Conservation (phyloP, 2,329 filamentous ascomycete genomes). For the Fusarium proliferatum region DNA sequence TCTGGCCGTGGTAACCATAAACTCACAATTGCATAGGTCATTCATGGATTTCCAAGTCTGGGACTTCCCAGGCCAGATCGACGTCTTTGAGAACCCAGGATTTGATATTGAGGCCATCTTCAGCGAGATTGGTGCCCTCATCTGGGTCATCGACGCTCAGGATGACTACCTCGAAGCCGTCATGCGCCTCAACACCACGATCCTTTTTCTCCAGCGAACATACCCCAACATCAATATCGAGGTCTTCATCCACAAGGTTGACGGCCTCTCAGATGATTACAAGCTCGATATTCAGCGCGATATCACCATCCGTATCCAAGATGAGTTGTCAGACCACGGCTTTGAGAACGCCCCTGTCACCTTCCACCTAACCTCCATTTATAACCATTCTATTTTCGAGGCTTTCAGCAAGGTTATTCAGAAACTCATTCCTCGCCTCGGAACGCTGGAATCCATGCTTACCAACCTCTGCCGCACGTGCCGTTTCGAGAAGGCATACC, state of each 20-base stretch:
- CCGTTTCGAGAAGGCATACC: constrained; percentile 96
- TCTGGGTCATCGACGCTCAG: constrained; percentile 99
- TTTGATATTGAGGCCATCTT: constrained; percentile 96
- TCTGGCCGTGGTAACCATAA: not conserved
- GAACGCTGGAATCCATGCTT: constrained; percentile 91
- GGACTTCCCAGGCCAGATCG: constrained; percentile 95
- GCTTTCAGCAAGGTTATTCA: constrained; percentile 99
- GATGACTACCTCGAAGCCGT: constrained; percentile 97
- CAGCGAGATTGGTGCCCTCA: constrained; percentile 90
- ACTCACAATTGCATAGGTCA: constrained; percentile 67
- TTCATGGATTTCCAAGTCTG: constrained; percentile 99
- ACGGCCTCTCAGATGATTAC: constrained; percentile 97
- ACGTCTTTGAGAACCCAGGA: constrained; percentile 85
- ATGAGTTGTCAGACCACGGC: constrained; percentile 92
- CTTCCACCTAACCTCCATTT: constrained; percentile 97
- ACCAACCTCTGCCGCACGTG: constrained; percentile 94
- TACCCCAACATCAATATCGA: constrained; percentile 97
- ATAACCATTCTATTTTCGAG: constrained; percentile 98
- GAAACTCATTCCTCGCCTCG: constrained; percentile 92
- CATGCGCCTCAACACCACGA: constrained; percentile 85
- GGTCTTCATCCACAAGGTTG: constrained; percentile 99
- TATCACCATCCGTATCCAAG: constrained; percentile 94
- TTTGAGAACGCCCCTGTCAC: constrained; percentile 94
- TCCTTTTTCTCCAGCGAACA: constrained; percentile 85
- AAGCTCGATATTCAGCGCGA: constrained; percentile 96